Base-by-base conservation (phyloP, 345 rosid species). In the Raphanus sativus region DNA sequence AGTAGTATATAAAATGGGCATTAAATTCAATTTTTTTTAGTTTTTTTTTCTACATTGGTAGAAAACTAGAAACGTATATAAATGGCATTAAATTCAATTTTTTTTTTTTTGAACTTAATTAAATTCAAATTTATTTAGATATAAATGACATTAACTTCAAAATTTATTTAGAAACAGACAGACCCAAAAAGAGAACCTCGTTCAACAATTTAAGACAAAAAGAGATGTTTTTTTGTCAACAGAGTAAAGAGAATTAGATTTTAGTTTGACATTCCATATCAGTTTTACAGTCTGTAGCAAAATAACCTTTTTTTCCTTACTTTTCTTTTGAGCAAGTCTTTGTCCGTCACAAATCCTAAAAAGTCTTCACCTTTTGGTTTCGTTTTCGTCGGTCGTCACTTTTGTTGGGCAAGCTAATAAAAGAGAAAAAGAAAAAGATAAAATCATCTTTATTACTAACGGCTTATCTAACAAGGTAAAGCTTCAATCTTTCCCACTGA, bases 371-470 rank as follows among this genome's bases (percentile, higher is more conserved):
- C 72, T 65, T 45, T 45, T 21, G 21, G 54, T 66, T 72, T 71
- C 61, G 81, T 78, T 61, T 78, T 72, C 81, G 81, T 78, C 81
- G 81, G 81, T 78, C 77, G 77, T 72, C 56, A 72, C 81, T 48
- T 48, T 48, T 48, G 17, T n/a, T 48, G 17, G 7, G 17, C 17
- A 48, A 13, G 17, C 55, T 48, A 48, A 48, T 48, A 42, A 42
- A 42, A 42, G 21, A 21, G 21, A n/a, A 77, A 67, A 71, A 71
- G 56, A 21, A 65, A 71, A 71, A 64, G 60, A 77, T 65, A 25
- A 60, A 21, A n/a, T n/a, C 21, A 7, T 36, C 42, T 62, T 45
- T 40, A 40, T 15, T 9, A 61, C 12, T 77, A 65, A 65, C 76
- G 40, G 54, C 48, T 40, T 40, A 40, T 40, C 48, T 65, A 42